Conservation (phyloP, 129 eudicot genomes). For the Gnaphalium uliginosum region DNA sequence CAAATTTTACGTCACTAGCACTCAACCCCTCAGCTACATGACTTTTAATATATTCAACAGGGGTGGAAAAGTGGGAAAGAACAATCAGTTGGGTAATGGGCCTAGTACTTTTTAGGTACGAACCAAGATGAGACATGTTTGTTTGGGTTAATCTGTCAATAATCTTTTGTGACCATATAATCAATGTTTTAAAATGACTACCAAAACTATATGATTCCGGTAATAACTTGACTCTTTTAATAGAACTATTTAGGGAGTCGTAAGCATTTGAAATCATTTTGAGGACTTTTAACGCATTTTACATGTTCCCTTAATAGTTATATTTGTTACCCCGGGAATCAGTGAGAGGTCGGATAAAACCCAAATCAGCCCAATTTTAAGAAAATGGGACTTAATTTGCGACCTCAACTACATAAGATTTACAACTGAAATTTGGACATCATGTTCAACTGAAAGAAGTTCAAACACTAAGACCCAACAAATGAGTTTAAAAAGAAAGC, state of each 20-base stretch:
- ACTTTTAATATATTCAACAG: no score
- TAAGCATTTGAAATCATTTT: constrained; percentile 14
- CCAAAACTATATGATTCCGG: not conserved
- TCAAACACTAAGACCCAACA: not conserved
- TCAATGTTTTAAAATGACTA: not conserved
- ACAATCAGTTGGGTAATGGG: not conserved
- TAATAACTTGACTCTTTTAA: not conserved
- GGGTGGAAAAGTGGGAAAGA: no score
- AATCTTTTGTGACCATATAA: not conserved
- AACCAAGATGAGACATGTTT: not conserved
- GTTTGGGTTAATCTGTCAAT: constrained; percentile 3
- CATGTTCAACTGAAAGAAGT: not conserved
- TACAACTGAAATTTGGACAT: no score
- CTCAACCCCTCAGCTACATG: no score
- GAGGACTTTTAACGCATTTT: constrained; percentile 7
- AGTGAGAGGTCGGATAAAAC: no score
- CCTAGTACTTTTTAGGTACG: not conserved
- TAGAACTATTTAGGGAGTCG: not conserved
- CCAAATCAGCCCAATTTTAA: no score
- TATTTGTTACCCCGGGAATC: no score
- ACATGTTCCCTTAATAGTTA: not conserved
- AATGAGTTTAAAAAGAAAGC: not conserved
- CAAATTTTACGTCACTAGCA: no score
- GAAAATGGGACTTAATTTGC: no score
- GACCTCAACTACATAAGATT: no score